Conservation (phyloP, 305 asterid genomes). For the Withania somnifera region DNA sequence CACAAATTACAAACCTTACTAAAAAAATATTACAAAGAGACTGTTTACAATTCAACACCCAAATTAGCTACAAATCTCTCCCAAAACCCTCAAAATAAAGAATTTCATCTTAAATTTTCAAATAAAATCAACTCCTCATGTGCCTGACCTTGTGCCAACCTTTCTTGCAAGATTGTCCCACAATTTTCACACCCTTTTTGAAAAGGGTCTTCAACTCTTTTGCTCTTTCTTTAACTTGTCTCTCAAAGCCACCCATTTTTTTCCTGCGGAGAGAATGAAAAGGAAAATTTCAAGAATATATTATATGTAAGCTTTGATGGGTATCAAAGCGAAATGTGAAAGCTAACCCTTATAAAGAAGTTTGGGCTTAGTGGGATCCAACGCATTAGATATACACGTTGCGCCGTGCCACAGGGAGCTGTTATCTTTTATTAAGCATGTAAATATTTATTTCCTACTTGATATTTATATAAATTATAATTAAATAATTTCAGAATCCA, state of each 20-base stretch:
- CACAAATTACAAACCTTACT: background rate
- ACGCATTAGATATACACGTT: background rate
- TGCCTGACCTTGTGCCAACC: conserved; percentile 63
- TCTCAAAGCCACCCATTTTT: conserved; percentile 41
- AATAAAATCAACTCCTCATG: conserved; percentile 5
- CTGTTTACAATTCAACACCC: background rate
- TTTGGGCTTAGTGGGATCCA: background rate
- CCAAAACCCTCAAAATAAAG: background rate
- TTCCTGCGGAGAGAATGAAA: background rate
- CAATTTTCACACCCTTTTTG: conserved; percentile 43
- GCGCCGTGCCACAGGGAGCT: background rate
- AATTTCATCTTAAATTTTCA: background rate
- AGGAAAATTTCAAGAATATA: background rate
- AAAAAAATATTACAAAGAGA: background rate
- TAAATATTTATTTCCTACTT: background rate
- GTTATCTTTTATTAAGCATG: background rate
- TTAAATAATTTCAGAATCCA: too few relatives aligned
- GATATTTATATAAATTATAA: background rate
- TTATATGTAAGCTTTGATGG: background rate
- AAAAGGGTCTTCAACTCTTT: conserved; percentile 19
- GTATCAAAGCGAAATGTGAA: background rate
- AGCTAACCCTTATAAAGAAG: background rate
- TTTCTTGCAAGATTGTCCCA: conserved; percentile 50
- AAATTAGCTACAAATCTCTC: background rate
- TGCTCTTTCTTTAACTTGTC: conserved; percentile 46